These are phyloP conservation scores for Zygoascus flipseniorum DNA, from an alignment of 805 yeast species.

Conservation along the genomic window DNA sequence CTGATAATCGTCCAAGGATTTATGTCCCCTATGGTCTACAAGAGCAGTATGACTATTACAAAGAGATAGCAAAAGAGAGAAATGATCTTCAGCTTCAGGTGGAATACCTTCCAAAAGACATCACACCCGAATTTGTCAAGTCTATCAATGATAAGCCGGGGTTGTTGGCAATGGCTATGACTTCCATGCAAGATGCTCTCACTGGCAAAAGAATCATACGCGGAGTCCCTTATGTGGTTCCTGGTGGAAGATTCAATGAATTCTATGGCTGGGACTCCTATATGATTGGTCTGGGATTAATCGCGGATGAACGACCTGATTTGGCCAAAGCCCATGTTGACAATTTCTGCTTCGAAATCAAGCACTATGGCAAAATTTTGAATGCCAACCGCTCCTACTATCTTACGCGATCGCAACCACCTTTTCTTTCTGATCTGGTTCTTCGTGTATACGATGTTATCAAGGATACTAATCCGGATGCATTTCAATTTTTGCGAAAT, in stretches of 20 bases:
- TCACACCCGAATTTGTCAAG: conserved; percentile 69
- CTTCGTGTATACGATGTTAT: conserved; percentile 55
- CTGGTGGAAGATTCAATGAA: conserved; percentile 96
- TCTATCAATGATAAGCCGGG: conserved; percentile 82
- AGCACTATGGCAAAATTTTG: conserved; percentile 82
- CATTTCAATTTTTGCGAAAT: conserved; percentile 53
- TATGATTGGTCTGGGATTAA: conserved; percentile 77
- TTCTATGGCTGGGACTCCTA: conserved; percentile 98
- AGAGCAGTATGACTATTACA: conserved; percentile 68
- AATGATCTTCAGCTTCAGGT: conserved; percentile 61
- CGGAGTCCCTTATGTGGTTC: conserved; percentile 85
- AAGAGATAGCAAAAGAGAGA: conserved; percentile 40
- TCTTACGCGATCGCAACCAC: conserved; percentile 90
- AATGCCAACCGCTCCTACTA: conserved; percentile 93
- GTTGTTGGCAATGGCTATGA: conserved; percentile 69
- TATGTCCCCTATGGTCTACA: conserved; percentile 63
- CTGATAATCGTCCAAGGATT: conserved; percentile 59
- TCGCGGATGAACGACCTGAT: conserved; percentile 55
- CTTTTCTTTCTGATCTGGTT: conserved; percentile 91
- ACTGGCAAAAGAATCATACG: conserved; percentile 42
- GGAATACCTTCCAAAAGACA: conserved; percentile 62
- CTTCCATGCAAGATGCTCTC: conserved; percentile 39
- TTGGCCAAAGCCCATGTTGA: conserved; percentile 86
- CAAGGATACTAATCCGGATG: conserved; percentile 24
- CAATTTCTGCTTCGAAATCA: conserved; percentile 83